Percentiles rank a stretch among this genome's conserved stretches.
These are phyloP conservation scores for Mycena indigotica DNA, from an alignment of 768 basidiomycete genomes.

Conservation along the genomic window DNA sequence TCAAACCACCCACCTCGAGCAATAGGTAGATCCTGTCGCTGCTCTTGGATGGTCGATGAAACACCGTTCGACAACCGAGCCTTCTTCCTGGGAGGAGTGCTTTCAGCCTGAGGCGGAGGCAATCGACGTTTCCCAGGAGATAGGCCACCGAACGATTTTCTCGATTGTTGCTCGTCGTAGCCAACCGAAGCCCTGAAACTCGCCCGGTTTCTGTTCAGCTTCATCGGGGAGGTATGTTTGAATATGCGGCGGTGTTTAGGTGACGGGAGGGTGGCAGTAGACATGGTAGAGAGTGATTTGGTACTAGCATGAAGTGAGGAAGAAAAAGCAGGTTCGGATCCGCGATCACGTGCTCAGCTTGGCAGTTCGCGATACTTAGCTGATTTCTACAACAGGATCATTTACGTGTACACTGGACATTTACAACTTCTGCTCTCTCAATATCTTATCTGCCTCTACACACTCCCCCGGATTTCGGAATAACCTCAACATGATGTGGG, in stretches of 20 bases:
- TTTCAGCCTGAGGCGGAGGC: not conserved
- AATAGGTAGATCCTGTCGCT: not conserved
- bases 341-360: too few species aligned
- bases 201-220: not conserved
- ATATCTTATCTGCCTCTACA: conserved; percentile 55
- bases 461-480: conserved; percentile 74
- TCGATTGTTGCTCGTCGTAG: not conserved
- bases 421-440: conserved; percentile 31
- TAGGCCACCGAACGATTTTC: not conserved
- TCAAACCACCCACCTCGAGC: not conserved
- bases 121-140: not conserved
- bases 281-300: not conserved
- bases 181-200: not conserved
- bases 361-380: too few species aligned
- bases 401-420: too few species aligned
- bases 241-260: not conserved
- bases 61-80: not conserved
- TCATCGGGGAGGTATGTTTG: not conserved
- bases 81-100: not conserved
- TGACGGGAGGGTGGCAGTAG: not conserved
- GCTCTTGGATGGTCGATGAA: not conserved
- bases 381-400: too few species aligned
- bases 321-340: not conserved
- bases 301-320: not conserved
- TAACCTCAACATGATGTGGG: conserved; percentile 58